Base-by-base conservation (phyloP, 495 filamentous ascomycete genomes). In the Lasiosphaeria hispida region DNA sequence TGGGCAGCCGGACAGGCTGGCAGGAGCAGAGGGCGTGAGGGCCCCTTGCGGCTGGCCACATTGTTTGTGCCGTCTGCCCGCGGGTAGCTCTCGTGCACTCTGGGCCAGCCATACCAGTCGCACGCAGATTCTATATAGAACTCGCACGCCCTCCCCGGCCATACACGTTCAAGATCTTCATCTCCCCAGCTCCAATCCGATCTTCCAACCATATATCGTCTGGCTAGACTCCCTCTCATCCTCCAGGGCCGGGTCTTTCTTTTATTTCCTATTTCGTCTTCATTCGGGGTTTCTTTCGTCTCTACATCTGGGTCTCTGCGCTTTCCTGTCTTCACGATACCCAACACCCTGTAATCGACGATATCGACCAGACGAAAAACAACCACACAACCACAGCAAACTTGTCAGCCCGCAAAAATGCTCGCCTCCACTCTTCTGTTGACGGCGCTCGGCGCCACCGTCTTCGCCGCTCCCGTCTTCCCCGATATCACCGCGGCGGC, bases 391-490 rank as follows among this genome's bases (percentile, higher is more conserved):
- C 37, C 34, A 19, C 7, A 17, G 13, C 43, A n/a, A 23, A 8
- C n/a, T 19, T 15, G 7, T 44, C 19, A 45, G 17, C 19, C 19
- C 47, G 57, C 52, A 50, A 75, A 64, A 38, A 82, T 83, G 80
- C 70, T 71, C 54, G 68, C 67, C 58, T 74, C 74, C 51, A 67
- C 76, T 52, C 58, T 80, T 57, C 57, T 82, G 18, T 62, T 72
- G 17, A 73, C 79, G 36, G 70, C 76, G 50, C 72, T 83, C 55
- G 69, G 71, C 68, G 75, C 73, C 61, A 67, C 72, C 33, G 77
- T 70, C 58, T 66, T 74, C 38, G 76, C 78, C 15, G 79, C 80
- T n/a, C 81, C 81, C 4, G 67, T 67, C 50, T 72, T 67, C 62
- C 77, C 78, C 35, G 62, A 72, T 1, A 35, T 77, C 61, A 67